phyloP scores from a whole-genome alignment of 768 basidiomycete genomes.

The Leccinum broughii region DNA sequence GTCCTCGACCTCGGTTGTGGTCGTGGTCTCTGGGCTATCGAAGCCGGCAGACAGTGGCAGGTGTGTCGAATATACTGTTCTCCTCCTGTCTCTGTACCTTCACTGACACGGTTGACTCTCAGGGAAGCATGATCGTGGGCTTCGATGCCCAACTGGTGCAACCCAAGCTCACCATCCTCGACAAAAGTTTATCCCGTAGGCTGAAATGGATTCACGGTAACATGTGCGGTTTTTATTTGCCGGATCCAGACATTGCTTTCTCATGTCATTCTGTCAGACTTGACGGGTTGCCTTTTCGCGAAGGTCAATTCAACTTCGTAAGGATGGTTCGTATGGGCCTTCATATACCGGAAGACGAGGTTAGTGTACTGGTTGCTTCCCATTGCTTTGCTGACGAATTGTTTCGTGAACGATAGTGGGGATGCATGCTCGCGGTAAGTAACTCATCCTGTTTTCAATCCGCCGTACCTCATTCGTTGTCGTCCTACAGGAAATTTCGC shows the following conservation, averaged over 20 bases:
- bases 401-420: conserved; percentile 49
- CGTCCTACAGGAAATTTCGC: conserved; percentile 56
- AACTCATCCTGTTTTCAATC: conserved; percentile 9
- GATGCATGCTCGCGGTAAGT: conserved; percentile 59
- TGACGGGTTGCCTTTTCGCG: conserved; percentile 60
- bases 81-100: background rate
- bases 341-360: conserved; percentile 73
- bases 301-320: conserved; percentile 63
- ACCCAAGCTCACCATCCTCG: conserved; percentile 42
- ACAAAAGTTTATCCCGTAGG: conserved; percentile 46
- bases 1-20: conserved; percentile 76
- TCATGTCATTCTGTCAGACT: conserved; percentile 43
- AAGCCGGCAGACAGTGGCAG: conserved; percentile 66
- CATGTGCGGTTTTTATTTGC: conserved; percentile 43
- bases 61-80: conserved; percentile 41
- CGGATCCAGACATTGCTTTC: conserved; percentile 2
- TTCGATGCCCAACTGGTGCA: conserved; percentile 59
- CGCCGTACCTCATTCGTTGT: conserved; percentile 17
- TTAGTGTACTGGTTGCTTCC: conserved; percentile 23
- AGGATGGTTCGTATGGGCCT: conserved; percentile 64
- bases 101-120: conserved; percentile 6
- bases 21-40: conserved; percentile 67
- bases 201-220: conserved; percentile 70
- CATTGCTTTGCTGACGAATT: conserved; percentile 16
- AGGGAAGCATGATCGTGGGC: conserved; percentile 59